Conservation (phyloP, 2,329 filamentous ascomycete species). For the Phoma sp. region DNA sequence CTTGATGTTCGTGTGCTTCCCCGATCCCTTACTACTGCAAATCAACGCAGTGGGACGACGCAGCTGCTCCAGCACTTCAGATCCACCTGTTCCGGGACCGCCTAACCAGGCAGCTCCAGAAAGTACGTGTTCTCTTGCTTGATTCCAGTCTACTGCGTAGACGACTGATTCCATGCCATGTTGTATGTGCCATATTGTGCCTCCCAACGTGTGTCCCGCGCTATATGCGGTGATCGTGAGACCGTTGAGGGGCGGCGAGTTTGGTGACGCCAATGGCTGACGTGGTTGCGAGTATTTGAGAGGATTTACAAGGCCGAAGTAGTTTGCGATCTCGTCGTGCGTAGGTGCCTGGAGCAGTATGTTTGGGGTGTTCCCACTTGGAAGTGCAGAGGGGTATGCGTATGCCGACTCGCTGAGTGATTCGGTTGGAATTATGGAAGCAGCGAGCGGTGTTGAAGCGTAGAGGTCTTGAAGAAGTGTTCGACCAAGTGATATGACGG, state of each 20-base stretch:
- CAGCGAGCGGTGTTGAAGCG: conserved; percentile 83
- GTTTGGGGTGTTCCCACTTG: conserved; percentile 49
- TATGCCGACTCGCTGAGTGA: conserved; percentile 73
- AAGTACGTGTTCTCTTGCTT: conserved; percentile 93
- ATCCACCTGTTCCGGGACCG: conserved; percentile 78
- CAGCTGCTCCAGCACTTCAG: conserved; percentile 91
- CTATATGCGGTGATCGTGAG: conserved; percentile 97
- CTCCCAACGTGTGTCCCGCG: conserved; percentile 92
- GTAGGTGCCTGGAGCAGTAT: conserved; percentile 75
- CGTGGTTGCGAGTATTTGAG: conserved; percentile 97
- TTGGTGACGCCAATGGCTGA: conserved; percentile 84
- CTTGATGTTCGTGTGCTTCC: conserved; percentile 73
- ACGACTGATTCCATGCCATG: conserved; percentile 96
- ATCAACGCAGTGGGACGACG: conserved; percentile 92
- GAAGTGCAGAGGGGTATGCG: conserved; percentile 61
- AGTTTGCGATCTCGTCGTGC: conserved; percentile 86
- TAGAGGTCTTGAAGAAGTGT: conserved; percentile 93
- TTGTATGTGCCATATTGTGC: conserved; percentile 98
- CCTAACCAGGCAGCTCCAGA: conserved; percentile 93
- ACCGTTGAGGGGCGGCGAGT: conserved; percentile 86
- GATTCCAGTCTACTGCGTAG: conserved; percentile 98
- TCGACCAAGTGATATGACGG: conserved; percentile 90
- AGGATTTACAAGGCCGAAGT: conserved; percentile 88
- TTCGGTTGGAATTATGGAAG: conserved; percentile 78
- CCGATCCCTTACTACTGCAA: conserved; percentile 84